A percentile compares a stretch with the other conserved stretches of the same genome.
phyloP scores from a whole-genome alignment of 768 basidiomycete genomes.

The Nevesoporus exiguus region DNA sequence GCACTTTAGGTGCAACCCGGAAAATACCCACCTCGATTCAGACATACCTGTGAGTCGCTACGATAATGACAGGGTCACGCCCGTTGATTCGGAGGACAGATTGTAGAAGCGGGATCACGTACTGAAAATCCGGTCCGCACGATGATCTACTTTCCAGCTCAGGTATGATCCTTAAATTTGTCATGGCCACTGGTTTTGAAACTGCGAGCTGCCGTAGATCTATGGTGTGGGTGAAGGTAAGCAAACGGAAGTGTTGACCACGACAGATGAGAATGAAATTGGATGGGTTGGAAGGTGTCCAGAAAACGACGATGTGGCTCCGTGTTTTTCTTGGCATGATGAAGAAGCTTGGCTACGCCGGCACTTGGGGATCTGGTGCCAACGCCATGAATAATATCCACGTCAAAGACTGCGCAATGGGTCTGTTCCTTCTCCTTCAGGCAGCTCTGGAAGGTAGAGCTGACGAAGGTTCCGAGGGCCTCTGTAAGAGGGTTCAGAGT shows the following conservation, averaged over 20 bases:
- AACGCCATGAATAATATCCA: conserved; percentile 40
- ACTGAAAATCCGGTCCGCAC: conserved; percentile 42
- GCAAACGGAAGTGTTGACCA: not conserved
- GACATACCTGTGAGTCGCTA: conserved; percentile 27
- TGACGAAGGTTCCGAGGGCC: conserved; percentile 39
- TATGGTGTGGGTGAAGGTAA: conserved; percentile 42
- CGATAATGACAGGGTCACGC: not conserved
- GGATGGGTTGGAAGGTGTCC: conserved; percentile 25
- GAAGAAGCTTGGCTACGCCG: conserved; percentile 33
- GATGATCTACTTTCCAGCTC: conserved; percentile 39
- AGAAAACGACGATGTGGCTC: conserved; percentile 37
- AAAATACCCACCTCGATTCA: conserved; percentile 32
- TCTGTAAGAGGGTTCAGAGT: conserved; percentile 31
- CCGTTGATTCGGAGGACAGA: conserved; percentile 15
- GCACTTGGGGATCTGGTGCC: conserved; percentile 42
- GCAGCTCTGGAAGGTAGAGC: conserved; percentile 40
- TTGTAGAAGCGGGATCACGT: conserved; percentile 40
- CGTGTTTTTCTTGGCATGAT: conserved; percentile 36
- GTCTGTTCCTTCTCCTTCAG: conserved; percentile 35
- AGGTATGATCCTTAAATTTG: conserved; percentile 15
- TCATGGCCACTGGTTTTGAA: not conserved
- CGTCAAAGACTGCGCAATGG: conserved; percentile 38
- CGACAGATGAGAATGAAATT: not conserved
- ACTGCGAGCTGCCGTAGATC: conserved; percentile 26
- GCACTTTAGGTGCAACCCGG: conserved; percentile 23